Conservation (phyloP, 2,329 filamentous ascomycete genomes). For the Exophiala sp. region DNA sequence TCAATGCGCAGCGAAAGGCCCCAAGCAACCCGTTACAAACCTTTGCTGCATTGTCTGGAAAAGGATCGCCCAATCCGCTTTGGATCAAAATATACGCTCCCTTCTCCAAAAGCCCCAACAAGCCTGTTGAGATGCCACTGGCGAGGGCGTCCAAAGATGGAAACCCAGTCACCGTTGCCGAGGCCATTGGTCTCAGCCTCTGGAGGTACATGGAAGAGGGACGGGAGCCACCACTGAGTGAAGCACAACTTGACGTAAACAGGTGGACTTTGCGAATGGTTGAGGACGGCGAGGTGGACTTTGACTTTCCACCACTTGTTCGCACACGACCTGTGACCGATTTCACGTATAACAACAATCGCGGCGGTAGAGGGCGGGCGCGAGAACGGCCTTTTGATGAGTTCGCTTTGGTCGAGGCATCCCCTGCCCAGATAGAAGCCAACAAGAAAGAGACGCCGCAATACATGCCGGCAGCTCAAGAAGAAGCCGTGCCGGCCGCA, state of each 20-base stretch:
- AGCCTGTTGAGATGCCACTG: conserved; percentile 55
- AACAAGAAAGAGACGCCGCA: conserved; percentile 54
- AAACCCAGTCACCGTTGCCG: conserved; percentile 51
- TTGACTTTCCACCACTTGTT: conserved; percentile 57
- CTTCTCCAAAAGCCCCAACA: conserved; percentile 51
- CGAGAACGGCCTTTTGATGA: conserved; percentile 62
- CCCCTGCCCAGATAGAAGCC: conserved; percentile 49
- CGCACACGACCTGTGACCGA: conserved; percentile 54
- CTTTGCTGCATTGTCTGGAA: conserved; percentile 55
- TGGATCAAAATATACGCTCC: conserved; percentile 60
- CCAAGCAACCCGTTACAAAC: conserved; percentile 57
- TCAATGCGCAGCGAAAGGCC: conserved; percentile 52
- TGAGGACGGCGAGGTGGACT: conserved; percentile 61
- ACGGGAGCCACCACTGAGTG: conserved; percentile 48
- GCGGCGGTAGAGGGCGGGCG: conserved; percentile 51
- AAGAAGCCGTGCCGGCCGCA: conserved; percentile 30
- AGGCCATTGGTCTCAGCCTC: conserved; percentile 58
- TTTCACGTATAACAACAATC: conserved; percentile 63
- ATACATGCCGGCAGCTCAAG: conserved; percentile 38
- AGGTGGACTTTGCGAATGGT: conserved; percentile 62
- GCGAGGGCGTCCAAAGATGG: conserved; percentile 51
- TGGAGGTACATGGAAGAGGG: conserved; percentile 57
- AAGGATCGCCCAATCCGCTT: conserved; percentile 54
- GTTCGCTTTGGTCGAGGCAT: conserved; percentile 59
- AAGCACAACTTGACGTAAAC: conserved; percentile 54